A percentile compares a stretch with the other conserved stretches of the same genome.
Evolutionary conservation across 2,329 filamentous ascomycete genomes (phyloP).

Genomic region (Apiospora arundinis): DNA sequence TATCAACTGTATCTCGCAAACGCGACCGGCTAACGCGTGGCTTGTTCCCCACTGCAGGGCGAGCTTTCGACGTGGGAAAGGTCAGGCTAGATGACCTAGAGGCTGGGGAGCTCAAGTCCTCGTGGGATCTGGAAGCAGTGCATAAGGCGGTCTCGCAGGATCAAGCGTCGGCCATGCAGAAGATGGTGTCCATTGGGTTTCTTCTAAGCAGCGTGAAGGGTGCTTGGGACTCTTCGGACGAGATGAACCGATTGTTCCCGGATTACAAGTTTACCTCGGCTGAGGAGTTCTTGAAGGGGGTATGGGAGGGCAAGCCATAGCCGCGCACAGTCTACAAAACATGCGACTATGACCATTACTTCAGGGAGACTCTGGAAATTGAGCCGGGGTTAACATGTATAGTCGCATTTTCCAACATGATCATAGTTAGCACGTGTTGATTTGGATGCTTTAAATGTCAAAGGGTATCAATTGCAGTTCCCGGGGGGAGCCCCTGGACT

Average conservation of each 20-base stretch:
- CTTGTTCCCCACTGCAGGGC: slow-evolving; percentile 32
- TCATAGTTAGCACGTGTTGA: not conserved
- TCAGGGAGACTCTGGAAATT: no score
- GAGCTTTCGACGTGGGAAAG: slow-evolving; percentile 49
- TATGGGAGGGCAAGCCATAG: slow-evolving; percentile 43
- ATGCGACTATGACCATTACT: no score
- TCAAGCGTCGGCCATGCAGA: slow-evolving; percentile 41
- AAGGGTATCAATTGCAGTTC: not conserved
- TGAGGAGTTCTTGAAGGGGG: slow-evolving; percentile 48
- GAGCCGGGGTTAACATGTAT: not conserved
- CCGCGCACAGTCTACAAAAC: not conserved
- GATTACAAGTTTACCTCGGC: slow-evolving; percentile 48
- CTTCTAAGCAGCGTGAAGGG: slow-evolving; percentile 49
- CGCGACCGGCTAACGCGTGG: slow-evolving; percentile 27
- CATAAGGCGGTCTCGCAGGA: slow-evolving; percentile 44
- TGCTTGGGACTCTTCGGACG: slow-evolving; percentile 49
- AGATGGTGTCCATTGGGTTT: slow-evolving; percentile 47
- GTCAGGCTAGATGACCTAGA: slow-evolving; percentile 54
- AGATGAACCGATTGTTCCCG: slow-evolving; percentile 51
- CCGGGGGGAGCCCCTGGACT: not conserved
- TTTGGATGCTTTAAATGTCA: not conserved
- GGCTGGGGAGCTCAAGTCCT: slow-evolving; percentile 46
- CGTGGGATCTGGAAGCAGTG: slow-evolving; percentile 45
- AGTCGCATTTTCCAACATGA: not conserved
- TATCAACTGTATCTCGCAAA: not conserved